These are phyloP conservation scores for Chaetomiaceae sp. DNA, from an alignment of 2,329 filamentous ascomycete genomes.

Conservation along the genomic window DNA sequence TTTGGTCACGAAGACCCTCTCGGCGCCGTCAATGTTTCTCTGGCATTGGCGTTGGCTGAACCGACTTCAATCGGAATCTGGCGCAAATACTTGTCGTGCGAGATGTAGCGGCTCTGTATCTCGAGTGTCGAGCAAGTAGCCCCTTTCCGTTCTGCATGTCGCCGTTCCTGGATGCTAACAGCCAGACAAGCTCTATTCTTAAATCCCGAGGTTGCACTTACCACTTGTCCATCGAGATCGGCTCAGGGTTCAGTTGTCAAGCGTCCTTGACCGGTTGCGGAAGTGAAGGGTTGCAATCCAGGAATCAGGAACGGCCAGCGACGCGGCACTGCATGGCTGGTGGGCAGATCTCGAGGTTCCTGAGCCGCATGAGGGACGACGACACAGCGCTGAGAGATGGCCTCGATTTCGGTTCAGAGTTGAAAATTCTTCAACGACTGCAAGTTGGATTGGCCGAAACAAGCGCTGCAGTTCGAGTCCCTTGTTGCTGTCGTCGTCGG, in stretches of 20 bases:
- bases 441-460: neutral
- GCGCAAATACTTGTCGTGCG: neutral
- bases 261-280: neutral
- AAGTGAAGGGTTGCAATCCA: constrained; percentile 7
- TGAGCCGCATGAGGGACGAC: neutral
- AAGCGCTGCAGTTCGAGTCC: neutral
- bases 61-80: constrained; percentile 5
- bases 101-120: neutral
- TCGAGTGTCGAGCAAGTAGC: neutral
- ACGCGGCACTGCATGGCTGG: neutral
- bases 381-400: neutral
- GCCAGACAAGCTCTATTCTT: constrained; percentile 2
- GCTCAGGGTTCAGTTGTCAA: constrained; percentile 9
- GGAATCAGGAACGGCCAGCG: neutral
- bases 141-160: neutral
- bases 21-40: neutral
- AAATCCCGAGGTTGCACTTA: constrained; percentile 10
- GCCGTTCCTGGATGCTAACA: no score
- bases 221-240: constrained; percentile 13
- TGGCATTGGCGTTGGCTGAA: neutral
- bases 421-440: neutral
- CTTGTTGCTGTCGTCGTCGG: no score
- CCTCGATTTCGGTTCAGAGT: neutral
- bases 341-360: neutral
- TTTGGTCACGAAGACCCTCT: constrained; percentile 16